Evolutionary conservation across 2,329 filamentous ascomycete species (phyloP).

Genomic region (Fusarium bulbicola): DNA sequence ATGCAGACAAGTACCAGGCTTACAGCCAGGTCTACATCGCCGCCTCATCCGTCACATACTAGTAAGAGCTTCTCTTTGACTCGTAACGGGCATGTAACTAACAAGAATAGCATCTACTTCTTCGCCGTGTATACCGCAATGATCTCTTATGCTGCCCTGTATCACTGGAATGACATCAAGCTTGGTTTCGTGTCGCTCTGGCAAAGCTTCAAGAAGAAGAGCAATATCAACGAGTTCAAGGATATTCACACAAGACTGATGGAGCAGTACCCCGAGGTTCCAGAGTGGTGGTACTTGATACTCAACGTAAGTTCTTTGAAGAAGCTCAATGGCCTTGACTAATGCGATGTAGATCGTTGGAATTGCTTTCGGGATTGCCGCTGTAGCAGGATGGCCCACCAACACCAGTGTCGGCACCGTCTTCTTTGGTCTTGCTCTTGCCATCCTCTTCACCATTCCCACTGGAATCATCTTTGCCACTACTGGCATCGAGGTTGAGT

Average conservation of each 20-base stretch:
- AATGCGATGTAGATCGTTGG: conserved; percentile 33
- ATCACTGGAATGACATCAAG: conserved; percentile 48
- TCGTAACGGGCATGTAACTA: fast-evolving
- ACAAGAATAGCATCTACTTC: conserved; percentile 26
- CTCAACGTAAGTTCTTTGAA: conserved; percentile 15
- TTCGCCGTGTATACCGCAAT: conserved; percentile 45
- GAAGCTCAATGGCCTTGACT: fast-evolving
- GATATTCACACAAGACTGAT: conserved; percentile 56
- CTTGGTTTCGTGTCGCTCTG: conserved; percentile 41
- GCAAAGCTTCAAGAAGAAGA: conserved; percentile 22
- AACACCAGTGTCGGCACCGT: conserved; percentile 55
- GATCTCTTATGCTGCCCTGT: conserved; percentile 49
- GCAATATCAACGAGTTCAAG: conserved; percentile 41
- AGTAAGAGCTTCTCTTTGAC: conserved; percentile 1
- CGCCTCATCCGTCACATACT: conserved; percentile 33
- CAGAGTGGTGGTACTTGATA: conserved; percentile 56
- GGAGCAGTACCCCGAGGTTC: conserved; percentile 56
- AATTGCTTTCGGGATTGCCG: conserved; percentile 48
- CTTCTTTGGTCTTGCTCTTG: conserved; percentile 54
- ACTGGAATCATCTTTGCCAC: conserved; percentile 56
- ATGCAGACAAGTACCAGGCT: conserved; percentile 48
- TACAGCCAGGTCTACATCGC: conserved; percentile 48
- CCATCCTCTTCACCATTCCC: conserved; percentile 55
- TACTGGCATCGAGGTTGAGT: conserved; percentile 54
- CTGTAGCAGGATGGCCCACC: conserved; percentile 52